Evolutionary conservation across 2,329 filamentous ascomycete genomes (phyloP).

Genomic region (Metarhizium sp.): DNA sequence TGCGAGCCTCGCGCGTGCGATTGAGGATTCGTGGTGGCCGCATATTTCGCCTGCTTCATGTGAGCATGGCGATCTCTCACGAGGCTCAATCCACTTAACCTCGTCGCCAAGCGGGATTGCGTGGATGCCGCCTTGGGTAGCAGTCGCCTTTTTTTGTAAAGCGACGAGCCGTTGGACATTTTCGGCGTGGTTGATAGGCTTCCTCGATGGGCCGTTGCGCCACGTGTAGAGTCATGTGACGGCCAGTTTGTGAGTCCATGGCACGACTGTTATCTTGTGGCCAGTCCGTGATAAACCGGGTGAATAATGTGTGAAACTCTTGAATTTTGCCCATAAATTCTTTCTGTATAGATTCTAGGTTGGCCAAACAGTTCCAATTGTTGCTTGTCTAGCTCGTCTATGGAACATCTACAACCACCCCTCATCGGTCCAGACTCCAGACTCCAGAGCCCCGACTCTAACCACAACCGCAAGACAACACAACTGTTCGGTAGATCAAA

Average conservation of each 20-base stretch:
- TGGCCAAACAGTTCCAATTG: too few relatives aligned
- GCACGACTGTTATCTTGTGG: not conserved
- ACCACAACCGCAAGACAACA: not conserved
- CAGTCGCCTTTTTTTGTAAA: not conserved
- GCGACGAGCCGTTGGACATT: not conserved
- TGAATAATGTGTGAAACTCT: too few relatives aligned
- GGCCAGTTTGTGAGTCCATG: not conserved
- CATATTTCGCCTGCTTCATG: constrained; percentile 21
- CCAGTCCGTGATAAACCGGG: too few relatives aligned
- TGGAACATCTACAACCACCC: not conserved
- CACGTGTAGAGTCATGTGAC: constrained; percentile 7
- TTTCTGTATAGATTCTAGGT: too few relatives aligned
- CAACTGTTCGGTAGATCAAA: not conserved
- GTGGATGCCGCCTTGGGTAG: not conserved
- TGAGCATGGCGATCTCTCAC: constrained; percentile 16
- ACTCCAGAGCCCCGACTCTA: not conserved
- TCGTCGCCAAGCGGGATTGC: not conserved
- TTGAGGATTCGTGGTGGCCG: constrained; percentile 22
- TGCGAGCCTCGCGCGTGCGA: constrained; percentile 18
- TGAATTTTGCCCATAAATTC: too few relatives aligned
- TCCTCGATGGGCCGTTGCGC: not conserved
- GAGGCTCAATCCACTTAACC: not conserved
- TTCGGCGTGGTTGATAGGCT: not conserved
- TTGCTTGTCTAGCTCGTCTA: too few relatives aligned
- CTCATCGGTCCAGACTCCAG: not conserved